Evolutionary conservation across 2,329 filamentous ascomycete genomes (phyloP), one percentile per base, ranked within the genome.

Genomic region (Mycocentrospora acerina): DNA sequence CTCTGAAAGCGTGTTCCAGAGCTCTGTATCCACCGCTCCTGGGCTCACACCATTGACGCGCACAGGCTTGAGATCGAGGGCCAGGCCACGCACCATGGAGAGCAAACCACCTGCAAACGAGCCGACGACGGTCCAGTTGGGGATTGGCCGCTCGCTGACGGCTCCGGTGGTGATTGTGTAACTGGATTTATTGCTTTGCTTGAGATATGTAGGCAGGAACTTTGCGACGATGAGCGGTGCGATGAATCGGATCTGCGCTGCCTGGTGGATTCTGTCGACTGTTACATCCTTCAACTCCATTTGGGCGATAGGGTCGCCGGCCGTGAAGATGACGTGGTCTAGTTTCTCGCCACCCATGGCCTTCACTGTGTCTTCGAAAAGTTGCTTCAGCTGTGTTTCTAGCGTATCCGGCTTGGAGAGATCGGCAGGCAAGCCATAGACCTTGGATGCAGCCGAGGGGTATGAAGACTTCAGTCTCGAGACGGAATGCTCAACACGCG

Each of bases 1-100:
- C 37, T 57, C 53, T 29, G 63, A 44, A 31, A 55, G 54, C 17
- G 40, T 40, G 9, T 22, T 9, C 71, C 71, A 75, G 5, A 74
- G 42, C 46, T 68, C 66, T 11, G 72, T 75, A 26, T 71, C 61
- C 19, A 74, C 70, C 0, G 71, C 67, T 0, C 82, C 83, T 0
- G 81, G 80, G 36, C 65, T 69, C 1, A 86, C 78, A 1, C 76
- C 56, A 55, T 87, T 87, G 17, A 85, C 81, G 2, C 84, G 67
- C 7, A 85, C 63, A 0, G 83, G 83, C 46, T 73, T 75, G 38
- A 88, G 55, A 52, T 86, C 82, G 22, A 85, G 53, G 2, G 83
- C 83, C 24, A 87, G 64, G 3, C 71, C 74, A 2, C 77, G 70
- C 2, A 72, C 70, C 57, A 85, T 70, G 3, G 75, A 72, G 33